Base-by-base conservation (phyloP, 202 grass and related monocot species). In the Hordeum pubiflorum region DNA sequence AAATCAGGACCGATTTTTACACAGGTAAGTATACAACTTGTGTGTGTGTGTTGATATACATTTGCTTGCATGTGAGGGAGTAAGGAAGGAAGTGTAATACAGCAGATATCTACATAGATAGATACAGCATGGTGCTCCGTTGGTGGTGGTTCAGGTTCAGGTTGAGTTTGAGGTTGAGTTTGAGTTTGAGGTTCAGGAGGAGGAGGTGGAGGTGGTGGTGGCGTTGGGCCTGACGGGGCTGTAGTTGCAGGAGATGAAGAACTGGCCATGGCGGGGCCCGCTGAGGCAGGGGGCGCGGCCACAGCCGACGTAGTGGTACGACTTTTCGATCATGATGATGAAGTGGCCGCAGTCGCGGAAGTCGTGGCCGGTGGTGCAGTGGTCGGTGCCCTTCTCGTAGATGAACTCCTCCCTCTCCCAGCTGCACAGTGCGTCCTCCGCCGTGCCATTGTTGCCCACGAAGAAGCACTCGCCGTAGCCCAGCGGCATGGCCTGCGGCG, bases 381-480 rank as follows among this genome's bases (percentile, higher is more conserved):
- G 1, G 2, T 0, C 3, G 10, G 50, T 75, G 18, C 4, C 31
- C 18, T 12, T 21, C 18, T 75, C 72, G 72, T 75, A 75, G 50
- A 75, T 23, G 50, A 1, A 1, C 48, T 75, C 72, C 72, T 75
- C 72, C 48, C 17, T 57, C 29, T 55, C 72, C 72, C 72, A 75
- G 48, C 14, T 55, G 50, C 26, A 55, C 9, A 75, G 2, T 0
- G 72, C 72, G 6, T 75, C 72, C 50, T 34, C 6, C 0, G 72
- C 72, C 8, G 50, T 75, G 50, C 48, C 46, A 6, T 75, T 75
- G 15, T 8, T 8, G 17, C 72, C 78, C 8, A 81, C 21, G 63
- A 57, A 81, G 44, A 81, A 44, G 18, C 54, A 71, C 60, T 81
- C 78, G 2, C 78, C 78, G 27, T 81, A 81, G 8, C 21, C 50